Evolutionary conservation across 306 rosid genomes (phyloP).

Genomic region (Fragaria ananassa): DNA sequence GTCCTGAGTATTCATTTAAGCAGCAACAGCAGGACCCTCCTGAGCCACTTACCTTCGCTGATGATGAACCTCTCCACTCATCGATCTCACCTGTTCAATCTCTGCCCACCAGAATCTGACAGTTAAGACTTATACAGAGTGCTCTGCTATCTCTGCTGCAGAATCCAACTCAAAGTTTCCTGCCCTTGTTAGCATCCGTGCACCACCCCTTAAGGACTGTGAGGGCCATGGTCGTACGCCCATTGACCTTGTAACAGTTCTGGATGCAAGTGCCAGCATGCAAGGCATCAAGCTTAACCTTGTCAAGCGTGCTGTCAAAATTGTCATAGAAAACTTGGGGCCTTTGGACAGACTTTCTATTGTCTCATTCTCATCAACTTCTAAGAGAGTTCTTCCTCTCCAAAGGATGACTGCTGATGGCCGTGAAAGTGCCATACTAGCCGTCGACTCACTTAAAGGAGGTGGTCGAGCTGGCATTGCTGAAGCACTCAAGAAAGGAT

Average conservation of each 20-base stretch:
- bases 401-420: slow-evolving; percentile 24
- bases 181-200: not conserved
- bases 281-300: slow-evolving; percentile 22
- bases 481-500: slow-evolving; percentile 18
- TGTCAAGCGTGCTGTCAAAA: slow-evolving; percentile 27
- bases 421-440: not conserved
- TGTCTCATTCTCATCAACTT: slow-evolving; percentile 21
- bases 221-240: slow-evolving; percentile 13
- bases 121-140: not conserved
- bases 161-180: slow-evolving; percentile 4
- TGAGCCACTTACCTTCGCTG: not conserved
- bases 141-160: slow-evolving; percentile 1
- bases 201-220: not conserved
- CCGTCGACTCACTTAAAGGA: not conserved
- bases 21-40: not conserved
- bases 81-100: not conserved
- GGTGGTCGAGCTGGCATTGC: not conserved
- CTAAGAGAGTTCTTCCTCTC: slow-evolving; percentile 27
- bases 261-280: slow-evolving; percentile 35
- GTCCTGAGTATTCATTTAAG: not conserved
- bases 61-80: not conserved
- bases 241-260: slow-evolving; percentile 31
- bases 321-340: slow-evolving; percentile 31
- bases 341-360: slow-evolving; percentile 33
- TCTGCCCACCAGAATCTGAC: not conserved